A percentile compares a stretch with the other conserved stretches of the same genome.
Conservation (phyloP, 2,329 filamentous ascomycete species). For the Clonostachys sp. region DNA sequence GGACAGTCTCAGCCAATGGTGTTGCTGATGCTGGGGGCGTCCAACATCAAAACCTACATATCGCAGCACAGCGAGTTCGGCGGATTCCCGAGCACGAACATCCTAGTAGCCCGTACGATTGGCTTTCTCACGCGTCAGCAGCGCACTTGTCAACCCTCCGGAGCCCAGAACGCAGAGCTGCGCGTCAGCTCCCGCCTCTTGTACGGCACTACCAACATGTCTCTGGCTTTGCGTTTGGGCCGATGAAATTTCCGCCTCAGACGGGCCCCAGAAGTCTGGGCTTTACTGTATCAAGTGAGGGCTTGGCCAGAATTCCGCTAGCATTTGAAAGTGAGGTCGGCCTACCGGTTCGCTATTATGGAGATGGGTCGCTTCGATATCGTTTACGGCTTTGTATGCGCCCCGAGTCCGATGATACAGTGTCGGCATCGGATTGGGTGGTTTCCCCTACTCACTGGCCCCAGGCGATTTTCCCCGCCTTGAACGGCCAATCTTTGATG, state of each 20-base stretch:
- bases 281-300: slow-evolving; percentile 37
- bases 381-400: slow-evolving; percentile 62
- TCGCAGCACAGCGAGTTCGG: neutral
- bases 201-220: slow-evolving; percentile 51
- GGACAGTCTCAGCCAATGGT: too few species aligned
- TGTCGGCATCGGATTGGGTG: slow-evolving; percentile 54
- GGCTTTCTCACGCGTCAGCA: slow-evolving; percentile 31
- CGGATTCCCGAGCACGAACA: slow-evolving; percentile 23
- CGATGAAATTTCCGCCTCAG: slow-evolving; percentile 29
- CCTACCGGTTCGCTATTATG: slow-evolving; percentile 30
- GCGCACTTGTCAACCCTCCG: slow-evolving; percentile 17
- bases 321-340: slow-evolving; percentile 14
- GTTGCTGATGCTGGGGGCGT: too few species aligned
- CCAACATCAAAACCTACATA: too few species aligned
- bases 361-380: slow-evolving; percentile 53
- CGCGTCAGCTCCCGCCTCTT: too few species aligned
- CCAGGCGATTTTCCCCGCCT: slow-evolving; percentile 57
- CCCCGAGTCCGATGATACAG: slow-evolving; percentile 5
- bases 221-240: slow-evolving; percentile 42
- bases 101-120: slow-evolving; percentile 33
- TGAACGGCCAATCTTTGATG: slow-evolving; percentile 58
- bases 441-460: slow-evolving; percentile 67
- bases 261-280: slow-evolving; percentile 32
- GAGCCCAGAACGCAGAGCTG: too few species aligned
- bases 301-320: slow-evolving; percentile 26